Base-by-base conservation (phyloP, 305 asterid species). In the Fraxinus ornus region DNA sequence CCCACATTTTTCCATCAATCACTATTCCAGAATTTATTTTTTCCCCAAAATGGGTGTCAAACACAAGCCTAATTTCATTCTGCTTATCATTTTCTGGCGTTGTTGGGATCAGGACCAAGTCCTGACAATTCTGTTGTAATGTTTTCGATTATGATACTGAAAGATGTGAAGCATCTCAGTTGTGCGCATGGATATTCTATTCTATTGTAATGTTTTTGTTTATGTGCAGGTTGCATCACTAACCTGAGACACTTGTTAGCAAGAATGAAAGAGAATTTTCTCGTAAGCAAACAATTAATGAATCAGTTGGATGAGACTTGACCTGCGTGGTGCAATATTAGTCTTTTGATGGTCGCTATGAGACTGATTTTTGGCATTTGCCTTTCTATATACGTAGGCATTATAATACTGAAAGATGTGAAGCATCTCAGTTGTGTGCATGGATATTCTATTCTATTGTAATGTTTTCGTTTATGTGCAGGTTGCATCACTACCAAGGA, bases 401-500 rank as follows among this genome's bases (percentile, higher is more conserved):
- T 17, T 4, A 26, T 47, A 52, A 32, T 32, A 3, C 4, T 32
- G 35, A 32, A 32, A 32, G 35, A 32, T 30, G 17, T 62, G 37
- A 77, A 28, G 72, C 7, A 5, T 44, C 32, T 41, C 7, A 19
- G 19, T 17, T 21, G 28, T 12, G 26, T 0, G 3, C 10, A 0
- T 57, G 13, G 28, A 44, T 44, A 44, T 44, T 44, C 15, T 41
- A 26, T 26, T 26, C 28, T 26, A 26, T 26, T 26, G 28, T 26
- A 26, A 26, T 33, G 36, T 33, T 33, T 55, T 57, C 21, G 28
- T 0, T 15, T 3, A 24, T 44, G 71, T 30, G 17, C 24, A 89
- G 92, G 90, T 75, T 89, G 92, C 88, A 89, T 89, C 85, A 87
- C 92, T 15, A 87, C 92, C 47, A 89, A 89, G 89, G 90, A 89